A percentile compares a stretch with the other conserved stretches of the same genome.
Conservation (phyloP, 192 early-diverging fungal species). For the Mortierella antarctica region DNA sequence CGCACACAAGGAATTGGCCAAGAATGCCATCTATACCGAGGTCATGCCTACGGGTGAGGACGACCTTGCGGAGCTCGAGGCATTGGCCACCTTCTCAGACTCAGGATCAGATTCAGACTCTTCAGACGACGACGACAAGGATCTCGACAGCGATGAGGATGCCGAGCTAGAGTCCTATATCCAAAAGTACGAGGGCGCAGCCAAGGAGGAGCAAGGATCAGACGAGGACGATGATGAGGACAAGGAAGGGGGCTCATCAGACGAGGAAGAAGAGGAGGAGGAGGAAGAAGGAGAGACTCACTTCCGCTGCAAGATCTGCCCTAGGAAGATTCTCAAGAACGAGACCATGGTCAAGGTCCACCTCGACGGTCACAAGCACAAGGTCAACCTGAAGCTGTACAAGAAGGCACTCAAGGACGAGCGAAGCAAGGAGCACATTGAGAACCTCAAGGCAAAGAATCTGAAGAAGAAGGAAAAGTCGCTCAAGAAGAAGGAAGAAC, state of each 20-base stretch:
- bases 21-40: conserved; percentile 52
- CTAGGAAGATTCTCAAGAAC: conserved; percentile 48
- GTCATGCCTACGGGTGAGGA: conserved; percentile 50
- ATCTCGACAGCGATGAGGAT: conserved; percentile 33
- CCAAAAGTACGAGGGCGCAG: conserved; percentile 42
- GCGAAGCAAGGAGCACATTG: conserved; percentile 36
- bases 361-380: conserved; percentile 41
- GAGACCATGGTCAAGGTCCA: conserved; percentile 46
- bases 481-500: conserved; percentile 37
- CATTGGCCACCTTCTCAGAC: conserved; percentile 45
- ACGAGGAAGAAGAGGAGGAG: conserved; percentile 2
- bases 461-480: conserved; percentile 47
- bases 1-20: conserved; percentile 40
- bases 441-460: conserved; percentile 35
- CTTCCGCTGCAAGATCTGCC: conserved; percentile 53
- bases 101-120: conserved; percentile 51
- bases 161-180: conserved; percentile 48
- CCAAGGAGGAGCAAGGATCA: conserved; percentile 17
- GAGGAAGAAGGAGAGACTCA: conserved; percentile 41
- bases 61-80: conserved; percentile 28
- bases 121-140: conserved; percentile 18
- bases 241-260: conserved; percentile 9
- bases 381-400: conserved; percentile 33
- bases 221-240: conserved; percentile 9
- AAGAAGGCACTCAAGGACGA: conserved; percentile 45